Evolutionary conservation across 495 filamentous ascomycete genomes (phyloP).

Genomic region (Daldinia loculata): DNA sequence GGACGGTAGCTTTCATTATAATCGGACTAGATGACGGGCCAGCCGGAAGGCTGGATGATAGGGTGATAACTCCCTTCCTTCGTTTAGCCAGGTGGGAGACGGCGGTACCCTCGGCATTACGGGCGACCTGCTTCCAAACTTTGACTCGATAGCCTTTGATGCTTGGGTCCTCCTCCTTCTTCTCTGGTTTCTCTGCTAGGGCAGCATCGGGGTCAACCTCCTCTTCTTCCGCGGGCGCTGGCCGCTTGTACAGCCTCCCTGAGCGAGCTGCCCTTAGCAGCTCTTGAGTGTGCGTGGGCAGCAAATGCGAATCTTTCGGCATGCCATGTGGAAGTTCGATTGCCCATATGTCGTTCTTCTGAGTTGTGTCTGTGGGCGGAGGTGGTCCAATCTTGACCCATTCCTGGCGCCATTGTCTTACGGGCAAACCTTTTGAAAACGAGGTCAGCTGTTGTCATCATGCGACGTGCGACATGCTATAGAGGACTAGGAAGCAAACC

Average conservation of each 20-base stretch:
- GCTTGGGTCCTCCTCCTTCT: constrained; percentile 61
- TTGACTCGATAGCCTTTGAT: constrained; percentile 75
- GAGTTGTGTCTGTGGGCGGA: constrained; percentile 61
- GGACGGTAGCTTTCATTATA: constrained; percentile 78
- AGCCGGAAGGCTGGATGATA: constrained; percentile 54
- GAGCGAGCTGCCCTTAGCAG: constrained; percentile 85
- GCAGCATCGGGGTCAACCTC: constrained; percentile 58
- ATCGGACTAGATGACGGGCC: constrained; percentile 57
- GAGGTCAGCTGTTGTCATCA: constrained; percentile 1
- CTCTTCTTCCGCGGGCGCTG: constrained; percentile 61
- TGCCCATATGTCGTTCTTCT: constrained; percentile 61
- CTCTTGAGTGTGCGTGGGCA: constrained; percentile 80
- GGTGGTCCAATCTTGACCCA: constrained; percentile 74
- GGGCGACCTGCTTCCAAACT: constrained; percentile 81
- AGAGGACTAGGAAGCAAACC: not conserved
- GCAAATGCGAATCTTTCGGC: constrained; percentile 85
- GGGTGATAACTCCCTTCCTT: constrained; percentile 70
- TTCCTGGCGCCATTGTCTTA: constrained; percentile 87
- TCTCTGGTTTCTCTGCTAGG: constrained; percentile 53
- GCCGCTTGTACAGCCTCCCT: constrained; percentile 71
- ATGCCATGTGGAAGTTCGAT: constrained; percentile 73
- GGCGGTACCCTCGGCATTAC: constrained; percentile 76
- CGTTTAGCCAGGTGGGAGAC: constrained; percentile 87
- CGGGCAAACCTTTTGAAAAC: constrained; percentile 68
- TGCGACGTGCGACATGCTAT: not conserved